phyloP scores from a whole-genome alignment of 768 basidiomycete species.

The Gautieria morchelliformis region DNA sequence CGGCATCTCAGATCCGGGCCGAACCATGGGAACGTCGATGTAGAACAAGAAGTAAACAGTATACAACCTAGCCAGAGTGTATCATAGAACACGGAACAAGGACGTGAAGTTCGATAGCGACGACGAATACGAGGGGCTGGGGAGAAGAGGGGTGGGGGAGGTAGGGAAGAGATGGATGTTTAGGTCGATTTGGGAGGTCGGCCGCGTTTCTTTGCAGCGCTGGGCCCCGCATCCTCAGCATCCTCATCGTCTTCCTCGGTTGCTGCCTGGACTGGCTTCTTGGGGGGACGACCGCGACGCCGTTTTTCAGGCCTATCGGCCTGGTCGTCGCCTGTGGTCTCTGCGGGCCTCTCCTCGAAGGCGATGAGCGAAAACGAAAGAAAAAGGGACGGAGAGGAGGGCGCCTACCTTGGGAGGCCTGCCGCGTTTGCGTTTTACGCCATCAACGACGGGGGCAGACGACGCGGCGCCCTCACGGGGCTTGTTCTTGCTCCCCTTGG shows the following conservation, averaged over 20 bases:
- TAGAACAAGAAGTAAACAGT: constrained; percentile 7
- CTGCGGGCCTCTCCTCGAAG: constrained; percentile 36
- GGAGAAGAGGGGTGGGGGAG: neutral
- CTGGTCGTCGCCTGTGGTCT: constrained; percentile 30
- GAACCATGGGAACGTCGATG: constrained; percentile 1
- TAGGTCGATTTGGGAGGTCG: constrained; percentile 55
- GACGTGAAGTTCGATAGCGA: neutral
- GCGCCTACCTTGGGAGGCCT: constrained; percentile 41
- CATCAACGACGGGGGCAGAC: constrained; percentile 18
- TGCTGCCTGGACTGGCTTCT: constrained; percentile 35
- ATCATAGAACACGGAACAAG: neutral
- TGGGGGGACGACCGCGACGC: constrained; percentile 68
- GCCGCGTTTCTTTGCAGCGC: constrained; percentile 60
- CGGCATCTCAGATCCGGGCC: constrained; percentile 3
- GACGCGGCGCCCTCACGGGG: constrained; percentile 30
- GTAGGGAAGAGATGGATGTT: neutral
- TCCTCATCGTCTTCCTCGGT: constrained; percentile 28
- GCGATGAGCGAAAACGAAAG: constrained; percentile 15
- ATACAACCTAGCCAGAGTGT: constrained; percentile 1
- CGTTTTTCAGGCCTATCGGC: constrained; percentile 40
- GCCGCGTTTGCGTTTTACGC: constrained; percentile 37
- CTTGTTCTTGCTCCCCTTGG: constrained; percentile 81
- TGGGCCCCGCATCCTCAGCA: constrained; percentile 30
- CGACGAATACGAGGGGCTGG: neutral
- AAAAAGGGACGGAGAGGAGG: constrained; percentile 13